Evolutionary conservation across 164 flowering plant species (phyloP).

Genomic region (Liriodendron chinense): DNA sequence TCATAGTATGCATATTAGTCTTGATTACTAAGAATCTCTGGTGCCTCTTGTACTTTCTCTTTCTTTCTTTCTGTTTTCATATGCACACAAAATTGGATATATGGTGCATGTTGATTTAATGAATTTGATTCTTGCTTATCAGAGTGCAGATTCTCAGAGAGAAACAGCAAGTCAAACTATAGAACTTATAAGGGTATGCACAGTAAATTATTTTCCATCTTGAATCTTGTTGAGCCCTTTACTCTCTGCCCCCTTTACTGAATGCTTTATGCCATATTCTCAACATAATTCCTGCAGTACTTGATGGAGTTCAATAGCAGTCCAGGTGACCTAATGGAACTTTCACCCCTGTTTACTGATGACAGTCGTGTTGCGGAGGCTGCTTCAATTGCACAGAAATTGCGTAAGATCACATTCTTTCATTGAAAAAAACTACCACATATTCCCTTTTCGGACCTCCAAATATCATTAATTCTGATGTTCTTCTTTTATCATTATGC

Average conservation of each 20-base stretch:
- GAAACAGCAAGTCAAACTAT: conserved; percentile 99
- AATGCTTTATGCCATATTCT: conserved; percentile 6
- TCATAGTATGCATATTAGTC: no score
- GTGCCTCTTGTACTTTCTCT: no score
- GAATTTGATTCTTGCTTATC: conserved; percentile 30
- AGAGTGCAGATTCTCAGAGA: conserved; percentile 99
- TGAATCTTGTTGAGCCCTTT: not conserved
- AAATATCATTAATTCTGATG: not conserved
- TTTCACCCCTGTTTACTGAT: conserved; percentile 95
- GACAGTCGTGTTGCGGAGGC: conserved; percentile 99
- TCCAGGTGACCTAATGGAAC: conserved; percentile 96
- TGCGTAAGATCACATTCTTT: conserved; percentile 50
- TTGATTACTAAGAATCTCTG: no score
- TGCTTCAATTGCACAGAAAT: conserved; percentile 95
- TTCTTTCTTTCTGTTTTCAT: no score
- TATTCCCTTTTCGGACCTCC: not conserved
- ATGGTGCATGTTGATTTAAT: no score
- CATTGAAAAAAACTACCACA: no score
- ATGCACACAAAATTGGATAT: no score
- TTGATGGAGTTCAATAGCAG: conserved; percentile 98
- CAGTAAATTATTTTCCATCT: not conserved
- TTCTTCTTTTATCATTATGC: not conserved
- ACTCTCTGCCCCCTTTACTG: not conserved
- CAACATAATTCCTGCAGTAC: conserved; percentile 52
- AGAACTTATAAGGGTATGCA: conserved; percentile 87